Evolutionary conservation across 2,329 filamentous ascomycete species (phyloP).

Genomic region (Scleromitrula shiraiana): DNA sequence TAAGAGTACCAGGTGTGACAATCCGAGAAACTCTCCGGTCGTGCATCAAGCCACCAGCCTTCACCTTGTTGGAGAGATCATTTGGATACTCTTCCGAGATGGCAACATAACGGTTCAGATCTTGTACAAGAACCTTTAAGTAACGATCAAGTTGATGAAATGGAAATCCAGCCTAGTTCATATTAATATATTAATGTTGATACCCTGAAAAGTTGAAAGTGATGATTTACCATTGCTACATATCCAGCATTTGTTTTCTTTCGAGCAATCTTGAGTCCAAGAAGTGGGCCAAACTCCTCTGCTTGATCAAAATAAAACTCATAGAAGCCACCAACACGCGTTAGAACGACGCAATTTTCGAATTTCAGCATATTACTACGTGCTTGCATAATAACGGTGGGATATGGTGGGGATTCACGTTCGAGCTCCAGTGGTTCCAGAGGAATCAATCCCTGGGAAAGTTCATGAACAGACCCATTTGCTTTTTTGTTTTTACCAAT

Average conservation of each 20-base stretch:
- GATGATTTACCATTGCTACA: slow-evolving; percentile 67
- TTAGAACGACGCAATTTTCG: slow-evolving; percentile 82
- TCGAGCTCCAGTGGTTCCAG: slow-evolving; percentile 31
- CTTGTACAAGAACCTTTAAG: slow-evolving; percentile 86
- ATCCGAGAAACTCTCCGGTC: slow-evolving; percentile 79
- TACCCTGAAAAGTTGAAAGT: no score
- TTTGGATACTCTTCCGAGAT: slow-evolving; percentile 90
- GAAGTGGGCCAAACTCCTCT: slow-evolving; percentile 73
- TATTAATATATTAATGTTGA: slow-evolving; percentile 1
- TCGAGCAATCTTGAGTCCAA: slow-evolving; percentile 78
- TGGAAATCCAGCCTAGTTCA: slow-evolving; percentile 72
- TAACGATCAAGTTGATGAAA: slow-evolving; percentile 89
- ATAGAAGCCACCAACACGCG: slow-evolving; percentile 91
- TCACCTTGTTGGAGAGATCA: slow-evolving; percentile 58
- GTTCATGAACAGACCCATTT: slow-evolving; percentile 30
- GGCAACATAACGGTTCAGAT: slow-evolving; percentile 83
- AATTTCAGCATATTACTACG: slow-evolving; percentile 86
- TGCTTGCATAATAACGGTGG: slow-evolving; percentile 82
- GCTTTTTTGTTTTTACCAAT: neutral
- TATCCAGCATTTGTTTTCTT: slow-evolving; percentile 72
- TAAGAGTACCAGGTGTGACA: slow-evolving; percentile 88
- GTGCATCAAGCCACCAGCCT: slow-evolving; percentile 71
- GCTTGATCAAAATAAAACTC: slow-evolving; percentile 97
- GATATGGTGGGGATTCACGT: slow-evolving; percentile 53
- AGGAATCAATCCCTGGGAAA: slow-evolving; percentile 44